Percentiles rank a stretch among this genome's conserved stretches.
These are phyloP conservation scores for Solanum aculeatissimum DNA, from an alignment of 305 asterid species.

Conservation along the genomic window DNA sequence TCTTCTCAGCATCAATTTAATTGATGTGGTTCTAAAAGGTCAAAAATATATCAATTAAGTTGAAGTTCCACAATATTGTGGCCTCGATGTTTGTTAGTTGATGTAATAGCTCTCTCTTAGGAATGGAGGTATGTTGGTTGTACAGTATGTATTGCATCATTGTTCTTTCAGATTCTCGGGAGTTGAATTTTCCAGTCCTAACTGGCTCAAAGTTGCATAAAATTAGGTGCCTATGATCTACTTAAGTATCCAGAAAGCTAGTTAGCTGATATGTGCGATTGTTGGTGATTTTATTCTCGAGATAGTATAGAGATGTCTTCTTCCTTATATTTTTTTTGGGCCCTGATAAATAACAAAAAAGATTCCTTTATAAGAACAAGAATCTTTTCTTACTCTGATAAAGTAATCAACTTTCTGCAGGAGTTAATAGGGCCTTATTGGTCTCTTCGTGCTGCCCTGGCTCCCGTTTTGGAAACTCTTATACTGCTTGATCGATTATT, in stretches of 20 bases:
- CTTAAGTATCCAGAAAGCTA: neutral
- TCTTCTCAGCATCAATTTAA: neutral
- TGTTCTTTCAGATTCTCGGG: neutral
- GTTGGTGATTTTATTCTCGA: neutral
- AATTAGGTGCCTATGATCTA: neutral
- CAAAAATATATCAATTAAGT: neutral
- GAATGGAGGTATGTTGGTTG: neutral
- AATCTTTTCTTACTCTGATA: neutral
- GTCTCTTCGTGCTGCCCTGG: conserved; percentile 87
- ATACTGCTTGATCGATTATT: conserved; percentile 74
- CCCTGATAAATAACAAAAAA: neutral
- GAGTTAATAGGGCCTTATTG: conserved; percentile 81
- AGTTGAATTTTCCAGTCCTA: neutral
- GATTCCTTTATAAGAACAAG: neutral
- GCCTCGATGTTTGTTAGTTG: neutral
- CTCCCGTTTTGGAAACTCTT: conserved; percentile 74
- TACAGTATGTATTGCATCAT: neutral
- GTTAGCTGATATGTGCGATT: neutral
- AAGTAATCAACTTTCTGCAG: conserved; percentile 26
- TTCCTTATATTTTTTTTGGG: neutral
- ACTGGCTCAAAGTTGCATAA: neutral
- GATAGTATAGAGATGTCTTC: neutral
- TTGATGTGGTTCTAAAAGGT: neutral
- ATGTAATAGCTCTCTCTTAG: neutral
- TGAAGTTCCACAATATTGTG: neutral